Conservation (phyloP, 2,329 filamentous ascomycete genomes). For the Neurospora sp. region DNA sequence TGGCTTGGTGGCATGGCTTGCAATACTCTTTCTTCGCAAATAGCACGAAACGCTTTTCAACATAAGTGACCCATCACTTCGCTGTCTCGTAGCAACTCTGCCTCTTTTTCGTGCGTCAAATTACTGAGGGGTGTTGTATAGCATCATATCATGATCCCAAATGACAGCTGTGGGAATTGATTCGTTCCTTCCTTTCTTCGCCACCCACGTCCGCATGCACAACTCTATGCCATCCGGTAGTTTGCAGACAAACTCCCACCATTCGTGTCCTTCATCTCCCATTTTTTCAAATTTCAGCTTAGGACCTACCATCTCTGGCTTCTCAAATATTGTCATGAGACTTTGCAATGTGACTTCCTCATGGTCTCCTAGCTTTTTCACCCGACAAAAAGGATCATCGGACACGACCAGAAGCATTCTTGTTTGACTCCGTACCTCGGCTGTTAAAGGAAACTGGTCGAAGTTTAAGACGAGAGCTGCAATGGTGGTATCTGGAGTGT, state of each 20-base stretch:
- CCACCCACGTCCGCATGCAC: background rate
- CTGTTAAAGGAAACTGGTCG: background rate
- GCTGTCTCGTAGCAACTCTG: too few species aligned
- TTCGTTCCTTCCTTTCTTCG: background rate
- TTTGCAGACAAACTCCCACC: background rate
- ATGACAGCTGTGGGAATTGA: too few species aligned
- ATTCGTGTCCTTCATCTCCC: accelerated
- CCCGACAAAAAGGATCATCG: background rate
- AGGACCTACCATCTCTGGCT: accelerated
- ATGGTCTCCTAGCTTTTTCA: background rate
- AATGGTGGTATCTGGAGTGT: background rate
- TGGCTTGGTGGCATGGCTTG: background rate
- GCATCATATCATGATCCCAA: too few species aligned
- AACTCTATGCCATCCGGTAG: background rate
- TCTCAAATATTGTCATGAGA: background rate
- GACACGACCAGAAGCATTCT: background rate
- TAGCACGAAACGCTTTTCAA: too few species aligned
- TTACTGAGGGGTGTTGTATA: too few species aligned
- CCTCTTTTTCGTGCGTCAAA: too few species aligned
- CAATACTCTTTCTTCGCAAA: background rate
- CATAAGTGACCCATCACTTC: too few species aligned
- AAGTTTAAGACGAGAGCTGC: background rate
- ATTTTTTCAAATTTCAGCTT: accelerated
- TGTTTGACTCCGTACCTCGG: background rate
- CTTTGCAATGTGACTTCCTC: background rate